A percentile compares a stretch with the other conserved stretches of the same genome.
These are phyloP conservation scores for Gossypium stocksii DNA, from an alignment of 345 rosid genomes.

Conservation along the genomic window DNA sequence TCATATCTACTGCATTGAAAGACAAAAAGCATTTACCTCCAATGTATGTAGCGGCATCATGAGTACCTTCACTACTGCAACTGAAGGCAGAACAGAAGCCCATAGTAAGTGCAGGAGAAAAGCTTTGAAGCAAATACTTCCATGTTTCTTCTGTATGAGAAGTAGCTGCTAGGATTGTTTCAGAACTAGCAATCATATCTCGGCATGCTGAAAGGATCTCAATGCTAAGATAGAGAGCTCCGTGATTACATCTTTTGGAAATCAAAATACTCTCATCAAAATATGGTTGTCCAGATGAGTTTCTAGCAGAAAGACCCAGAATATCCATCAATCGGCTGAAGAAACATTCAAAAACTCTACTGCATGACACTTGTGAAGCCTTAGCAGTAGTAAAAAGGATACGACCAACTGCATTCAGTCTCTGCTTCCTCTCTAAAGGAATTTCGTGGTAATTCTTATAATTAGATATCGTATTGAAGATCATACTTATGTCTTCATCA, in stretches of 20 bases:
- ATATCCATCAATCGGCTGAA: conserved; percentile 51
- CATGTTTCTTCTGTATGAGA: conserved; percentile 38
- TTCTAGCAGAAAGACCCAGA: conserved; percentile 43
- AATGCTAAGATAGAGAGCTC: conserved; percentile 63
- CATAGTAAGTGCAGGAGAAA: conserved; percentile 42
- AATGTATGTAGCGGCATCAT: conserved; percentile 39
- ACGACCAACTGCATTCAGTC: conserved; percentile 52
- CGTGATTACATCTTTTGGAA: conserved; percentile 43
- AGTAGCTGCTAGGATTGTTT: conserved; percentile 22
- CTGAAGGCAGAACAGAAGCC: conserved; percentile 39
- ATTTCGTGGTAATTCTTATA: conserved; percentile 39
- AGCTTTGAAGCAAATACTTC: conserved; percentile 44
- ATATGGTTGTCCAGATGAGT: conserved; percentile 26
- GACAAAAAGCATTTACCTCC: conserved; percentile 55
- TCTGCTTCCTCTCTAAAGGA: conserved; percentile 49
- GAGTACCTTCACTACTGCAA: conserved; percentile 25
- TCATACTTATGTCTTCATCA: conserved; percentile 52
- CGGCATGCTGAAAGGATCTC: conserved; percentile 69
- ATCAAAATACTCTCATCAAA: conserved; percentile 23
- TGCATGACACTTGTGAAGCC: conserved; percentile 61
- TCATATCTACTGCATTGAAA: conserved; percentile 19
- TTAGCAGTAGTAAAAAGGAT: conserved; percentile 63
- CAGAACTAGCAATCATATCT: conserved; percentile 41
- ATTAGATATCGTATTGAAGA: conserved; percentile 46
- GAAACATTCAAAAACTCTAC: conserved; percentile 45